These are phyloP conservation scores for Penicillium sp. DNA, from an alignment of 2,329 filamentous ascomycete species.

Conservation along the genomic window DNA sequence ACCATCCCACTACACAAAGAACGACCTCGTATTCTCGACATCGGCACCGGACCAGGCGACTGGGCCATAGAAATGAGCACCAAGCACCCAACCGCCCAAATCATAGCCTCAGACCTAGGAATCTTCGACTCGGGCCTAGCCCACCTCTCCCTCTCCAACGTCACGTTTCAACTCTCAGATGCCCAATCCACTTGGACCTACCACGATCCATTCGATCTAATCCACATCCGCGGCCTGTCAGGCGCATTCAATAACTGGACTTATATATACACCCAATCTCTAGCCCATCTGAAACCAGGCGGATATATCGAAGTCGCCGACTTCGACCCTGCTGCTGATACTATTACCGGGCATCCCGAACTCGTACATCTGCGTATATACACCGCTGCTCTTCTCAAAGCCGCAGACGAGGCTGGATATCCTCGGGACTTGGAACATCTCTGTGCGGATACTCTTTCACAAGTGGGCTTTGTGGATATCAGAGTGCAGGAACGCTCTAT, in stretches of 20 bases:
- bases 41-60: slow-evolving; percentile 49
- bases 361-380: slow-evolving; percentile 35
- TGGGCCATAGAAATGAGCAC: slow-evolving; percentile 49
- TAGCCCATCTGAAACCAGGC: slow-evolving; percentile 43
- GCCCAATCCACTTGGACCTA: slow-evolving; percentile 49
- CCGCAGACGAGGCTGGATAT: slow-evolving; percentile 39
- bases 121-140: slow-evolving; percentile 42
- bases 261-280: slow-evolving; percentile 44
- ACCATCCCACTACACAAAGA: slow-evolving; percentile 28
- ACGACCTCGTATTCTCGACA: slow-evolving; percentile 35
- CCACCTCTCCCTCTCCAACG: slow-evolving; percentile 35
- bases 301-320: slow-evolving; percentile 48
- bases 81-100: slow-evolving; percentile 42
- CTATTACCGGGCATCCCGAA: slow-evolving; percentile 10
- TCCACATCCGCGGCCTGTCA: slow-evolving; percentile 48
- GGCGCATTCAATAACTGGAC: slow-evolving; percentile 48
- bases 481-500: slow-evolving; percentile 36
- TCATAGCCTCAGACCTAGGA: slow-evolving; percentile 46
- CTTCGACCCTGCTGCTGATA: slow-evolving; percentile 30
- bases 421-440: slow-evolving; percentile 45
- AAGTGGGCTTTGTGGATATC: slow-evolving; percentile 45
- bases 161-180: slow-evolving; percentile 50
- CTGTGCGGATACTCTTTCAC: slow-evolving; percentile 35
- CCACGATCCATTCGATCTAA: slow-evolving; percentile 47
- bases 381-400: slow-evolving; percentile 33